phyloP scores from a whole-genome alignment of 495 filamentous ascomycete species.

The Podospora conica region DNA sequence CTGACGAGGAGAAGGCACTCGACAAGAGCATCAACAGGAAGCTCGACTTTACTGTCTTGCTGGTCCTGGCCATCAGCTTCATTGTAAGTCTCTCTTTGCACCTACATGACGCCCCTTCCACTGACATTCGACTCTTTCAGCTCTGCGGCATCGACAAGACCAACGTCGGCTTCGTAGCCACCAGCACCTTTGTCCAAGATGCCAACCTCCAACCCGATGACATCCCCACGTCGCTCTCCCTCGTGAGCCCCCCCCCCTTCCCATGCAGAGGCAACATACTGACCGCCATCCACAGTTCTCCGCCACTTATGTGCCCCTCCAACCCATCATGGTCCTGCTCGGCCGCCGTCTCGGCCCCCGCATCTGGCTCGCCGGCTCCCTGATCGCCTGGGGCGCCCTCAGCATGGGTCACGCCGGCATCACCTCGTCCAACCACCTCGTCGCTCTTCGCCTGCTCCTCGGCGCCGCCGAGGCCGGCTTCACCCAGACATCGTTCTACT shows the following conservation, averaged over 20 bases:
- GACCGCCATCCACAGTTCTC: conserved; percentile 37
- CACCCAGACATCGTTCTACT: conserved; percentile 51
- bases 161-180: conserved; percentile 17
- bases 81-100: neutral
- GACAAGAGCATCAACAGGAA: conserved; percentile 12
- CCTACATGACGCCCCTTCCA: neutral
- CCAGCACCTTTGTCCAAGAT: conserved; percentile 14
- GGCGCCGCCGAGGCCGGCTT: conserved; percentile 55
- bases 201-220: conserved; percentile 15
- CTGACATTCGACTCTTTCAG: neutral
- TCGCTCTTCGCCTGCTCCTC: conserved; percentile 49
- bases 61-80: conserved; percentile 9
- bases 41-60: conserved; percentile 9
- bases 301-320: conserved; percentile 51
- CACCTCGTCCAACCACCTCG: conserved; percentile 38
- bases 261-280: neutral
- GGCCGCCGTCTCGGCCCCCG: conserved; percentile 51
- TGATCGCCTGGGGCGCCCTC: conserved; percentile 30
- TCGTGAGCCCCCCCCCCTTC: neutral
- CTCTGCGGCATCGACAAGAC: conserved; percentile 18
- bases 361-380: conserved; percentile 42
- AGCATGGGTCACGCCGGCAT: conserved; percentile 54
- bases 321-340: conserved; percentile 44
- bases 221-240: conserved; percentile 17
- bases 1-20: conserved; percentile 7